These are phyloP conservation scores for Bisporella sp. DNA, from an alignment of 2,329 filamentous ascomycete genomes.

Conservation along the genomic window DNA sequence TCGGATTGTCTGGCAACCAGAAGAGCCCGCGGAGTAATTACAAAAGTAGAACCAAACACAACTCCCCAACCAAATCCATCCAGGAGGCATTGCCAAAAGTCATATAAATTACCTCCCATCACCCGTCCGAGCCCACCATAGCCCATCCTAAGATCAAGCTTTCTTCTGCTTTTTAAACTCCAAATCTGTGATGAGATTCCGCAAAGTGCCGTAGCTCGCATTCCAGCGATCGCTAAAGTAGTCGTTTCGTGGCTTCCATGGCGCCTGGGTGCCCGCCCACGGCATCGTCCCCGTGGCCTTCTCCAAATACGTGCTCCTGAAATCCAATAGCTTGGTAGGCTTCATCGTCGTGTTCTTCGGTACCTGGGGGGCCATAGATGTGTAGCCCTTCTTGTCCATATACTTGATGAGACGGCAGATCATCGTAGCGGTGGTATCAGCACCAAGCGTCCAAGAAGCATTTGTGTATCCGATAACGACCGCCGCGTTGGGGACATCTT, in stretches of 20 bases:
- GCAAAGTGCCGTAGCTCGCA: slow-evolving; percentile 16
- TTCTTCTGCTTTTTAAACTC: slow-evolving; percentile 6
- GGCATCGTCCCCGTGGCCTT: slow-evolving; percentile 19
- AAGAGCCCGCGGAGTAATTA: no score
- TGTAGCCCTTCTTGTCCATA: slow-evolving; percentile 15
- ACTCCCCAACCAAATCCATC: no score
- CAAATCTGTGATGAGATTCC: slow-evolving; percentile 16
- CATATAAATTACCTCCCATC: no score
- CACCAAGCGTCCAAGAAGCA: slow-evolving; percentile 60
- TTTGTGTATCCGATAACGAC: slow-evolving; percentile 60
- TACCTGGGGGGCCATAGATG: slow-evolving; percentile 13
- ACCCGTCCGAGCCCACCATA: no score
- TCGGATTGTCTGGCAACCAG: no score
- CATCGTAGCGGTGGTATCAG: slow-evolving; percentile 34
- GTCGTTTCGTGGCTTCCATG: slow-evolving; percentile 22
- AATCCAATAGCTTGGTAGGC: slow-evolving; percentile 11
- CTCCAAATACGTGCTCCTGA: slow-evolving; percentile 21
- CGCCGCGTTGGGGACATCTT: slow-evolving; percentile 57
- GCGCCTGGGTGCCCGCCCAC: slow-evolving; percentile 16
- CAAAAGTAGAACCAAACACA: no score
- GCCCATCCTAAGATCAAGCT: no score
- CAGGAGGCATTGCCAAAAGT: no score
- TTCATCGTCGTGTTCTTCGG: slow-evolving; percentile 7
- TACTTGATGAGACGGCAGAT: slow-evolving; percentile 24
- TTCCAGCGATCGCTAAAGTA: slow-evolving; percentile 26